phyloP scores from a whole-genome alignment of 441 rosid species.

The Croton setiger region DNA sequence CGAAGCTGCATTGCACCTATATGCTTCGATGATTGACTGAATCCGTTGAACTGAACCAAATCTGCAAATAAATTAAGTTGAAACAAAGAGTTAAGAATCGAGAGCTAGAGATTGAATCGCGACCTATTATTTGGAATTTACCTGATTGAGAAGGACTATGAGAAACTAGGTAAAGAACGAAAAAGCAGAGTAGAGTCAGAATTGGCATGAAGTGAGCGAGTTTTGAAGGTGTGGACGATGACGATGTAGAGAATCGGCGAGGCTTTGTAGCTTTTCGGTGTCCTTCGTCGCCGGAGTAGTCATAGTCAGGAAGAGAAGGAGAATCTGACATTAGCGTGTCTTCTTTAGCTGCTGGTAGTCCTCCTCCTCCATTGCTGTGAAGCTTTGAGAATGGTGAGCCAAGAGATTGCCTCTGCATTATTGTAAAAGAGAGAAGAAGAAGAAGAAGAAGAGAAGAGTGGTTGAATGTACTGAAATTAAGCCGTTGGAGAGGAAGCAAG shows the following conservation, averaged over 20 bases:
- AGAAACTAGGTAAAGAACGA: conserved; percentile 76
- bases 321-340: conserved; percentile 10
- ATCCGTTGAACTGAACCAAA: conserved; percentile 70
- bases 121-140: conserved; percentile 16
- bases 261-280: conserved; percentile 45
- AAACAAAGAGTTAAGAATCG: neutral
- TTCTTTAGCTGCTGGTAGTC: conserved; percentile 19
- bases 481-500: neutral
- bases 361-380: conserved; percentile 45
- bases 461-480: neutral
- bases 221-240: conserved; percentile 28
- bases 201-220: conserved; percentile 77
- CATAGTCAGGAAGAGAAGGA: conserved; percentile 17
- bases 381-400: conserved; percentile 75
- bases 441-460: neutral
- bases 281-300: conserved; percentile 38
- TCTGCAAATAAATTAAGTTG: conserved; percentile 39
- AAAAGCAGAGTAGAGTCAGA: conserved; percentile 69
- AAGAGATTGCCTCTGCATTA: conserved; percentile 84
- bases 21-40: conserved; percentile 42
- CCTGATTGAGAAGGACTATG: conserved; percentile 81
- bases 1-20: conserved; percentile 55
- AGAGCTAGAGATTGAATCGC: neutral
- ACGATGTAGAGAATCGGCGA: conserved; percentile 34
- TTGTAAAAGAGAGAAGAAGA: conserved; percentile 17